These are phyloP conservation scores for Neurospora terricola DNA, from an alignment of 495 filamentous ascomycete species.

Conservation along the genomic window DNA sequence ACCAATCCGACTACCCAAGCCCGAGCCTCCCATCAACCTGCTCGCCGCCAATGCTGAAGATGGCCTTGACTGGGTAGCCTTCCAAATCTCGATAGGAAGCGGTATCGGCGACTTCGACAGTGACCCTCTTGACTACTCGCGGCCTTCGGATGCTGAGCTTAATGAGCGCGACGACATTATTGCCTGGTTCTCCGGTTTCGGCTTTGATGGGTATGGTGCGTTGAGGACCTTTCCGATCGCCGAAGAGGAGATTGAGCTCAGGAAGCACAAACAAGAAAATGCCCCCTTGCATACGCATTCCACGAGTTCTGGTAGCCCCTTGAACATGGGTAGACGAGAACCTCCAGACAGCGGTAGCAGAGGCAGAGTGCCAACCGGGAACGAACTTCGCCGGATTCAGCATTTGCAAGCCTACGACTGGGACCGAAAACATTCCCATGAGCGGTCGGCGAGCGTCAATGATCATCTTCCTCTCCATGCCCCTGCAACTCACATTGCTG, in stretches of 20 bases:
- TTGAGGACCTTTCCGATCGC: constrained; percentile 17
- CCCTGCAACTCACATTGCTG: neutral
- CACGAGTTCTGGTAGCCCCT: neutral
- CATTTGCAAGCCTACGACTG: neutral
- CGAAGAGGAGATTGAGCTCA: neutral
- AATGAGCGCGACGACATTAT: constrained; percentile 31
- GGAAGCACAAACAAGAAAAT: neutral
- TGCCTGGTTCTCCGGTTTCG: constrained; percentile 35
- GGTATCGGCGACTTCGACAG: constrained; percentile 35
- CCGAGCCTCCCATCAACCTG: constrained; percentile 24
- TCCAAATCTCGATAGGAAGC: constrained; percentile 46
- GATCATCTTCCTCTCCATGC: neutral
- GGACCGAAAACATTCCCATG: neutral
- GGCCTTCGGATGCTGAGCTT: constrained; percentile 23
- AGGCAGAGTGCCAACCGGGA: neutral
- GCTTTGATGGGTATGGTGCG: constrained; percentile 25
- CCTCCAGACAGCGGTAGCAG: neutral
- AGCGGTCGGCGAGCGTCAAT: neutral
- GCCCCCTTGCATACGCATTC: neutral
- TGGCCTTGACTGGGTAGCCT: constrained; percentile 45
- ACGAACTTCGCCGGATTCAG: neutral
- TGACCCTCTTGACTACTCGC: constrained; percentile 32
- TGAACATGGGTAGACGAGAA: neutral
- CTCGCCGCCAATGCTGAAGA: constrained; percentile 32
- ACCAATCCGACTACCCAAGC: constrained; percentile 34